Evolutionary conservation across 371 early-diverging fungal species (phyloP).

Genomic region (Rhizopus sp.): DNA sequence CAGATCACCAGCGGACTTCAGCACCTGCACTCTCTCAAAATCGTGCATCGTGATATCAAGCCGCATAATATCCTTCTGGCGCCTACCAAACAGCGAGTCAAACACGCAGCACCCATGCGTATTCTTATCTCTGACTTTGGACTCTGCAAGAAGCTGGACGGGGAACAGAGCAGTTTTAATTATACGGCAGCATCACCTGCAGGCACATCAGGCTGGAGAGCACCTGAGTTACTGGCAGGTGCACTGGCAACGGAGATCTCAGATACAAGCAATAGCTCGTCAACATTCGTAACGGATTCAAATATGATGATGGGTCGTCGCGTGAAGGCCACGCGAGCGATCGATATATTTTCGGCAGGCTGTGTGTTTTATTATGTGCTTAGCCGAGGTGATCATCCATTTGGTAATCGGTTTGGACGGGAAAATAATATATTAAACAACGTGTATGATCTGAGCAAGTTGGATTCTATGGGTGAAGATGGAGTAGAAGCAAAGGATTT

Average conservation of each 20-base stretch:
- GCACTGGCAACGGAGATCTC: slow-evolving; percentile 32
- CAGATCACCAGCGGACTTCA: slow-evolving; percentile 84
- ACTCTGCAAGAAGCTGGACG: slow-evolving; percentile 91
- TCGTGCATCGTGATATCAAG: slow-evolving; percentile 81
- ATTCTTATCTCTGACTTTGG: slow-evolving; percentile 98
- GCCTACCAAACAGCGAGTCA: slow-evolving; percentile 44
- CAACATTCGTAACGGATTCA: slow-evolving; percentile 4
- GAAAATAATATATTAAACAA: slow-evolving; percentile 87
- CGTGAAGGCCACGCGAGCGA: slow-evolving; percentile 80
- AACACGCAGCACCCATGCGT: slow-evolving; percentile 47
- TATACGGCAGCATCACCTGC: slow-evolving; percentile 80
- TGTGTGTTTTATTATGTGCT: slow-evolving; percentile 94
- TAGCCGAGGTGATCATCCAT: slow-evolving; percentile 91
- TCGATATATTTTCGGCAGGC: slow-evolving; percentile 96
- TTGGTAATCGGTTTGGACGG: slow-evolving; percentile 86
- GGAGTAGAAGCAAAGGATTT: slow-evolving; percentile 88
- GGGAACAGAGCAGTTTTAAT: slow-evolving; percentile 92
- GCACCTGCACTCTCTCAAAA: slow-evolving; percentile 68
- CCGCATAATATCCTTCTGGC: slow-evolving; percentile 89
- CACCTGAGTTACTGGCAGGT: slow-evolving; percentile 81
- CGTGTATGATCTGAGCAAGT: slow-evolving; percentile 64
- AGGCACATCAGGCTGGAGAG: slow-evolving; percentile 97
- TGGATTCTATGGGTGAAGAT: slow-evolving; percentile 71
- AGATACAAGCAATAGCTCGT: slow-evolving; percentile 21
- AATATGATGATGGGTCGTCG: slow-evolving; percentile 22